phyloP scores from a whole-genome alignment of 2,329 filamentous ascomycete species.

The Colletotrichum cereale region DNA sequence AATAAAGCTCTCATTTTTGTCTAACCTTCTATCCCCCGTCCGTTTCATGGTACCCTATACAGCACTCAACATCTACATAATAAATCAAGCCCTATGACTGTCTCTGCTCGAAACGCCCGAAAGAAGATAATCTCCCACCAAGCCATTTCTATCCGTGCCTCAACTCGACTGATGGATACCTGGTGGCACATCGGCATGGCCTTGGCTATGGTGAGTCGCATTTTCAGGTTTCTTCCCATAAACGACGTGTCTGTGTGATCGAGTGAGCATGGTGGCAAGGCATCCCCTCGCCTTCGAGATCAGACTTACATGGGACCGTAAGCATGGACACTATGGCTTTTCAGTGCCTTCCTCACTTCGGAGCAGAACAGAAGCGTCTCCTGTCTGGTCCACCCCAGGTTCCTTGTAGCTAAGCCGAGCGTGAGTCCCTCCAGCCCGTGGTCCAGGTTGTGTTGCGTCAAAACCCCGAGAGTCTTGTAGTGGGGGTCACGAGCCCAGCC shows the following conservation, averaged over 20 bases:
- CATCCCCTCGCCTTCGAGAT: neutral
- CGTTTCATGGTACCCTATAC: neutral
- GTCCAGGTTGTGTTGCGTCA: constrained; percentile 48
- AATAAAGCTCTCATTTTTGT: neutral
- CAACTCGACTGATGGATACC: neutral
- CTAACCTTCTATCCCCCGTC: neutral
- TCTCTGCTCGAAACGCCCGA: neutral
- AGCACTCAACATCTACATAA: neutral
- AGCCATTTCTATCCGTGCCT: neutral
- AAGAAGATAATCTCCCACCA: neutral
- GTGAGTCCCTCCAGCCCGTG: constrained; percentile 51
- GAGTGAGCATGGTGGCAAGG: neutral
- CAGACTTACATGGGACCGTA: constrained; percentile 42
- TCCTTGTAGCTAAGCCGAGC: constrained; percentile 53
- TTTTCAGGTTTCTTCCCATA: constrained; percentile 34
- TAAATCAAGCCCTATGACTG: neutral
- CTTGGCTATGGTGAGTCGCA: neutral
- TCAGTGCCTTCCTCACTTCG: constrained; percentile 44
- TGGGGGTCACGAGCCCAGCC: constrained; percentile 52
- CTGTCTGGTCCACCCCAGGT: constrained; percentile 51
- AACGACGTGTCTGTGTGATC: constrained; percentile 26
- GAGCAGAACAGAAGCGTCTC: constrained; percentile 46
- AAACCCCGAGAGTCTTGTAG: constrained; percentile 52
- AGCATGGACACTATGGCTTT: constrained; percentile 44
- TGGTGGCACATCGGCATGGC: neutral